Evolutionary conservation across 2,329 filamentous ascomycete species (phyloP), one percentile per base, ranked within the genome.

Genomic region (Aureobasidium vineae): DNA sequence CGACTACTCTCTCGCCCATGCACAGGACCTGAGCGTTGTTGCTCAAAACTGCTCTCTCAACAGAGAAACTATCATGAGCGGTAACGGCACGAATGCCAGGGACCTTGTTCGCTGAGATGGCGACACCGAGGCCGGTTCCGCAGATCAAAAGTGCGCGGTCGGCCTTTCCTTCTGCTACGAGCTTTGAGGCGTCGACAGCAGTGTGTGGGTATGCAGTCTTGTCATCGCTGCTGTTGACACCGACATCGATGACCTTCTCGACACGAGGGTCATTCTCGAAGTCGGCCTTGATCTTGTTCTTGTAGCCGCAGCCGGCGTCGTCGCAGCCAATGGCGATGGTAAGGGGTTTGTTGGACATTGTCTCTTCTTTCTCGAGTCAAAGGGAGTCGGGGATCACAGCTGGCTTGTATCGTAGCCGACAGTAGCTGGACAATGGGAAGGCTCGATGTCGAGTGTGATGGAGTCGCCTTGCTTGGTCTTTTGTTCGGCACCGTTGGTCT

Each of bases 21-120:
- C 92, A 96, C 69, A 96, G 79, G 38, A 96, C 91, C 79, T 96
- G 91, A 3, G 91, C 90, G 75, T 96, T 88, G 77, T 96, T 96
- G 79, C 89, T 92, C 73, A 94, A 79, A 13, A 96, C 85, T 23
- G 89, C 60, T 33, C 60, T 41, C 83, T 96, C 91, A 6, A 96
- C 90, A 66, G 85, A 88, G 81, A 93, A 96, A 70, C 87, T 88
- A 75, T 96, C 92, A 76, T 96, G 92, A 1, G 92, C 92, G 5
- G 91, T 96, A 21, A 96, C 92, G n/a, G 92, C 92, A 28, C 91
- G 83, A 68, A 96, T 86, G 6, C 91, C 91, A 66, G 87, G 88
- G 70, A 96, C 87, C 78, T 96, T 96, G 83, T 96, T 96, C 70
- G 92, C 92, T n/a, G 86, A 81, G 75, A 96, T 96, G 72, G 92